Base-by-base conservation (phyloP, 1,139 yeast species). In the Yamadazyma sp. region DNA sequence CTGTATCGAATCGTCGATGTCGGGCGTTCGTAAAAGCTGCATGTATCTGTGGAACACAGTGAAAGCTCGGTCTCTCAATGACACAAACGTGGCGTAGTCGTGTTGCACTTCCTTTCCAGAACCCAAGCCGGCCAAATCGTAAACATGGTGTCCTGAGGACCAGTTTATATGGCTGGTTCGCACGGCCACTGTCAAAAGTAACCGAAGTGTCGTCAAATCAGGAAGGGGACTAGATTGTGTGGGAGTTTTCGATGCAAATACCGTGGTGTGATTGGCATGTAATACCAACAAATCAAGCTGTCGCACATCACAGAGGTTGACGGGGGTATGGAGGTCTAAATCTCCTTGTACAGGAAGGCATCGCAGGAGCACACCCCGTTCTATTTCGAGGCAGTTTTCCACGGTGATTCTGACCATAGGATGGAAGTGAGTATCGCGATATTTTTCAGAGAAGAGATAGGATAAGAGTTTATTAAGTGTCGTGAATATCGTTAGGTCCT, bases 111-210 rank as follows among this genome's bases (percentile, higher is more conserved):
- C 50, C 35, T 50, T 54, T 17, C 49, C 50, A 4, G 51, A 41
- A 31, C 47, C 50, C 28, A 56, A 44, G 33, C 53, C 56, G 17
- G 54, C 52, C 9, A 52, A 44, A 3, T 59, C 47, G n/a, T 59
- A 47, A 1, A 43, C 43, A 11, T 59, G 44, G 4, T 58, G 56
- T 10, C 50, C 56, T 34, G 53, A 37, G 7, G 48, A 51, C 58
- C 59, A 63, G 41, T 64, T 64, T 23, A 55, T 51, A 6, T 47
- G 48, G 4, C 64, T 55, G 18, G 54, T 42, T 37, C 71, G 48
- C 0, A 64, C 53, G 1, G 65, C 62, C 25, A 68, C 38, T 0
- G 74, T 66, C 17, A 68, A 41, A 17, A 69, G 43, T 1, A 69
- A 43, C 6, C 68, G 56, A 4, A 69, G 46, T 65, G 71, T 14